Conservation (phyloP, 2,329 filamentous ascomycete species). For the Nemania abortiva region DNA sequence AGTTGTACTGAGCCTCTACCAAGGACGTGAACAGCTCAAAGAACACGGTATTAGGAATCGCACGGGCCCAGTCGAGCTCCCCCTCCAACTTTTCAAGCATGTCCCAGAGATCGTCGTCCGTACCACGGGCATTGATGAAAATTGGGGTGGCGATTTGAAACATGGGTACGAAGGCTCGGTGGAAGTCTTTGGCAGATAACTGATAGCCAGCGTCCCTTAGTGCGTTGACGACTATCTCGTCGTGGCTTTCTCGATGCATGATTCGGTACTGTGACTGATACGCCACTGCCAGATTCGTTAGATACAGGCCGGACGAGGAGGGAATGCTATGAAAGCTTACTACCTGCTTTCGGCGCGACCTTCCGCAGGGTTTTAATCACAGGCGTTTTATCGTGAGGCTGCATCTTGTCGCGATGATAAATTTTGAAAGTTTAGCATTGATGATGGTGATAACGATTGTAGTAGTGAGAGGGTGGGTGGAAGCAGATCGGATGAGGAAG, state of each 20-base stretch:
- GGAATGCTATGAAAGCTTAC: not conserved
- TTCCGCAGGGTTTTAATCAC: not conserved
- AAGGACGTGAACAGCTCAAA: constrained; percentile 25
- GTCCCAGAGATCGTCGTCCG: constrained; percentile 23
- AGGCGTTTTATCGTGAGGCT: too few relatives aligned
- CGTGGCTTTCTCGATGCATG: not conserved
- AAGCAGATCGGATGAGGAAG: not conserved
- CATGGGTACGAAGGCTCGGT: constrained; percentile 16
- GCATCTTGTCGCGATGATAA: not conserved
- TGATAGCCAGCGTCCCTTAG: constrained; percentile 7
- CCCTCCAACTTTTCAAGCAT: constrained; percentile 14
- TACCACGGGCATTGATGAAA: constrained; percentile 10
- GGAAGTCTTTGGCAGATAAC: not conserved
- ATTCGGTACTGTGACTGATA: not conserved
- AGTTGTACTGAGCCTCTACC: constrained; percentile 17
- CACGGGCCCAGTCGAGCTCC: constrained; percentile 23
- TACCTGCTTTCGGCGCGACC: not conserved
- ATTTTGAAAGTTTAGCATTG: not conserved
- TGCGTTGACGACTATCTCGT: constrained; percentile 2
- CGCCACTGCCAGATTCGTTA: constrained; percentile 4
- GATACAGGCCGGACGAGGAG: not conserved
- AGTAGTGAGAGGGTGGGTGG: not conserved
- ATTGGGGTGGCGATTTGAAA: constrained; percentile 24
- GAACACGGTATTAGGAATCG: constrained; percentile 11
- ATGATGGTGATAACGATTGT: not conserved